Evolutionary conservation across 257 asterid genomes (phyloP).

Genomic region (Capsicum rhomboideum): DNA sequence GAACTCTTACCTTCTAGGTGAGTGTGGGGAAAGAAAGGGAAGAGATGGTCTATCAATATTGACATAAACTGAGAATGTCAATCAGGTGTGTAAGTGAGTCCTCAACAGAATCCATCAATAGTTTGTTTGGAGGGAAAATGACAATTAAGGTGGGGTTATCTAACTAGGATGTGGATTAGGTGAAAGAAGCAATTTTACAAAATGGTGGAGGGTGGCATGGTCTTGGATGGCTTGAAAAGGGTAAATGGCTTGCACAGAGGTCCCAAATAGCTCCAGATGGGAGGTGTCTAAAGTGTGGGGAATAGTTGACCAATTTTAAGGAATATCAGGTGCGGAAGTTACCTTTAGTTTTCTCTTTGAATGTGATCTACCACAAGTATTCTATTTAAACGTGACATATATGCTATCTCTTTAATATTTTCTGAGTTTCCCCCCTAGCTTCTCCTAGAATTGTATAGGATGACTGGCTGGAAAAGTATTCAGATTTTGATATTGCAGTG

Average conservation of each 20-base stretch:
- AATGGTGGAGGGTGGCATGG: too few species aligned
- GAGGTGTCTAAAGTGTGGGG: conserved; percentile 41
- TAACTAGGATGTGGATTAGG: conserved; percentile 26
- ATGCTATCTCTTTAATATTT: background rate
- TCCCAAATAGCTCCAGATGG: too few species aligned
- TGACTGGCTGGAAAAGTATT: conserved; percentile 68
- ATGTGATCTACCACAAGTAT: background rate
- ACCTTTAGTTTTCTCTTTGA: background rate
- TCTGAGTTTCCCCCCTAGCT: background rate
- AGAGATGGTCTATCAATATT: conserved; percentile 67
- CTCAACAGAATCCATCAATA: conserved; percentile 44
- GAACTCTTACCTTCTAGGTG: conserved; percentile 28
- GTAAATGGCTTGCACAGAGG: too few species aligned
- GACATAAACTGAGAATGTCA: conserved; percentile 62
- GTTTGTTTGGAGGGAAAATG: conserved; percentile 58
- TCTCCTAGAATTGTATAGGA: conserved; percentile 20
- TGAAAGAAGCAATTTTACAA: conserved; percentile 43
- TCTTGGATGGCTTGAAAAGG: too few species aligned
- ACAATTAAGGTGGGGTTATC: conserved; percentile 43
- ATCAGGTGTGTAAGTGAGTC: conserved; percentile 42
- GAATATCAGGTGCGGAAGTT: conserved; percentile 59
- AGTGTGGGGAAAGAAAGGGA: conserved; percentile 48
- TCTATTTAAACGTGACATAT: background rate
- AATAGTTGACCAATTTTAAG: conserved; percentile 67
- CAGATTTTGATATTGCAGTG: conserved; percentile 56